These are phyloP conservation scores for Aspergillus egyptiacus DNA, from an alignment of 495 filamentous ascomycete species.

Conservation along the genomic window DNA sequence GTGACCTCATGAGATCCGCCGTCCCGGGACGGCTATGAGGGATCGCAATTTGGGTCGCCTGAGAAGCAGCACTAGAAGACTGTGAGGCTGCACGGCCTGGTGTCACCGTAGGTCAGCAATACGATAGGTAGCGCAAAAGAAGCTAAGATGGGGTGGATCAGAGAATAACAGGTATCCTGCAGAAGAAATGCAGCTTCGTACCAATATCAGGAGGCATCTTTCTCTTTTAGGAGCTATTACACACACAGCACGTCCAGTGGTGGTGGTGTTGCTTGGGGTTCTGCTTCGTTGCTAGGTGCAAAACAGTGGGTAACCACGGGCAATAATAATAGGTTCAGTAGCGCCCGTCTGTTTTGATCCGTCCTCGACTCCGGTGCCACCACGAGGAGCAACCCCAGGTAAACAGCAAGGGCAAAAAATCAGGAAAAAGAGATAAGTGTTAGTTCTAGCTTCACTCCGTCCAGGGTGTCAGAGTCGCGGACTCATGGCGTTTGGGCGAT, in stretches of 20 bases:
- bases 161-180: constrained; percentile 1
- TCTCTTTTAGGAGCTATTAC: constrained; percentile 9
- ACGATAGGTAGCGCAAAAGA: not conserved
- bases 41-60: constrained; percentile 33
- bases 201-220: constrained; percentile 31
- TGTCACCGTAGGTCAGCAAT: constrained; percentile 16
- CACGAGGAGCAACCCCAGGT: constrained; percentile 1
- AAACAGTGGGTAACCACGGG: constrained; percentile 28
- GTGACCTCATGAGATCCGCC: constrained; percentile 45
- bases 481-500: constrained; percentile 17
- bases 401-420: too few relatives aligned
- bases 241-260: not conserved
- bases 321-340: constrained; percentile 18
- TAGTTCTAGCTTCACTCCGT: not conserved
- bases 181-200: constrained; percentile 19
- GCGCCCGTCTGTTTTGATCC: constrained; percentile 27
- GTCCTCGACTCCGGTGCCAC: constrained; percentile 13
- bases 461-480: constrained; percentile 18
- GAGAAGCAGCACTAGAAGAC: constrained; percentile 31
- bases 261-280: constrained; percentile 15
- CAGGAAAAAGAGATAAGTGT: not conserved
- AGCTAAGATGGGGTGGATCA: not conserved
- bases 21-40: constrained; percentile 41
- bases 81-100: constrained; percentile 27
- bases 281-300: constrained; percentile 19